phyloP scores from a whole-genome alignment of 805 yeast genomes.

The Metschnikowia anglica region DNA sequence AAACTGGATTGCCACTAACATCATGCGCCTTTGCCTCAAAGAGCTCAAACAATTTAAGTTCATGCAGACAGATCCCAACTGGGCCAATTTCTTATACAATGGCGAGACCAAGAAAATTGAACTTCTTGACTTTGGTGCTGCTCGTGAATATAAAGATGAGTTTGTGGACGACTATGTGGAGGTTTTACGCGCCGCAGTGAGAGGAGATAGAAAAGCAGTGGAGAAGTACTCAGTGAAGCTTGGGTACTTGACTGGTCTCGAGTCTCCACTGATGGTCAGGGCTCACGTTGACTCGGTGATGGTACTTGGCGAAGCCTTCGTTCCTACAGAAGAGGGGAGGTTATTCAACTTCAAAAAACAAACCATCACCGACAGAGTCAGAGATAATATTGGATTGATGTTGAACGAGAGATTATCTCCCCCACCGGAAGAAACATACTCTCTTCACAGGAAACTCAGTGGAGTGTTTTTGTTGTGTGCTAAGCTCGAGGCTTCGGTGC shows the following conservation, averaged over 20 bases:
- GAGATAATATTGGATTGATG: constrained; percentile 86
- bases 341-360: constrained; percentile 75
- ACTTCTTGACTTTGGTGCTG: constrained; percentile 92
- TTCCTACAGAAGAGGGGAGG: constrained; percentile 49
- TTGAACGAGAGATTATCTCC: constrained; percentile 88
- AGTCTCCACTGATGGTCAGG: constrained; percentile 78
- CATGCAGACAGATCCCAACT: constrained; percentile 99
- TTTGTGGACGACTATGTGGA: constrained; percentile 70
- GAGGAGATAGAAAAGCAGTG: constrained; percentile 61
- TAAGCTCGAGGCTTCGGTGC: constrained; percentile 76
- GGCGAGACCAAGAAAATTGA: constrained; percentile 69
- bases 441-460: constrained; percentile 91
- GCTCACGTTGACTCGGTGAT: constrained; percentile 92
- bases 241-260: constrained; percentile 91
- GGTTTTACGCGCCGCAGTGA: constrained; percentile 72
- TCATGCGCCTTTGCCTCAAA: constrained; percentile 81
- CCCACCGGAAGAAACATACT: constrained; percentile 97
- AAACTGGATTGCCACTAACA: constrained; percentile 78
- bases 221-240: constrained; percentile 64
- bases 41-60: constrained; percentile 83
- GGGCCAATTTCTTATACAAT: constrained; percentile 96
- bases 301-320: constrained; percentile 91
- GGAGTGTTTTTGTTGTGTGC: constrained; percentile 93
- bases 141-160: constrained; percentile 68
- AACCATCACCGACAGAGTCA: constrained; percentile 90